Conservation (phyloP, 2,329 filamentous ascomycete species). For the Chrysosporium queenslandicum region DNA sequence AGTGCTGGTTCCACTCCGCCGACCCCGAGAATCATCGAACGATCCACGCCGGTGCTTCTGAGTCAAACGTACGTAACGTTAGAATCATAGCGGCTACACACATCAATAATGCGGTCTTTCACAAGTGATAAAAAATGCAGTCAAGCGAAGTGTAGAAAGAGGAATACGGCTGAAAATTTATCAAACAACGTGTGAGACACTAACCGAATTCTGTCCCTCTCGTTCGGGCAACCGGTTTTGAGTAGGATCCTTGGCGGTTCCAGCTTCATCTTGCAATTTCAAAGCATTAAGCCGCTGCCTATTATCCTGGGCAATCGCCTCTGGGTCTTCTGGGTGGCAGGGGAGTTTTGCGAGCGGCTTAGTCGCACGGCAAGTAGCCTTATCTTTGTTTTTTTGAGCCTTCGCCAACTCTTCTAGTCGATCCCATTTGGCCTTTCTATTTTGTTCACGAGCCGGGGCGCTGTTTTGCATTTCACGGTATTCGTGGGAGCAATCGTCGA, state of each 20-base stretch:
- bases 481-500: conserved; percentile 96
- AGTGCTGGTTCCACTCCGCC: conserved; percentile 32
- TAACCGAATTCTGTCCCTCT: conserved; percentile 37
- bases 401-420: conserved; percentile 71
- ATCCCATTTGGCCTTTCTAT: conserved; percentile 81
- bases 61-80: conserved; percentile 37
- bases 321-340: conserved; percentile 42
- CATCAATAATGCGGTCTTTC: conserved; percentile 27
- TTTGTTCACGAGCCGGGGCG: conserved; percentile 70
- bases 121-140: conserved; percentile 33
- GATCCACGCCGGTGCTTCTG: conserved; percentile 40
- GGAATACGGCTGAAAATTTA: conserved; percentile 17
- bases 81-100: conserved; percentile 39
- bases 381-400: conserved; percentile 46
- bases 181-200: conserved; percentile 28
- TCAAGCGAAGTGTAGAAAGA: conserved; percentile 17
- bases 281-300: conserved; percentile 81
- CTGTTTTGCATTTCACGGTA: conserved; percentile 95
- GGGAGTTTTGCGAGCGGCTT: conserved; percentile 32
- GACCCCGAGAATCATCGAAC: conserved; percentile 32
- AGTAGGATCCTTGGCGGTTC: conserved; percentile 39
- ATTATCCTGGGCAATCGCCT: conserved; percentile 70
- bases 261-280: conserved; percentile 69
- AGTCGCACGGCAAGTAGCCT: conserved; percentile 19
- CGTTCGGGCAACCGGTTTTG: conserved; percentile 33